Conservation (phyloP, 2,329 filamentous ascomycete genomes). For the Aspergillus quadricinctus region DNA sequence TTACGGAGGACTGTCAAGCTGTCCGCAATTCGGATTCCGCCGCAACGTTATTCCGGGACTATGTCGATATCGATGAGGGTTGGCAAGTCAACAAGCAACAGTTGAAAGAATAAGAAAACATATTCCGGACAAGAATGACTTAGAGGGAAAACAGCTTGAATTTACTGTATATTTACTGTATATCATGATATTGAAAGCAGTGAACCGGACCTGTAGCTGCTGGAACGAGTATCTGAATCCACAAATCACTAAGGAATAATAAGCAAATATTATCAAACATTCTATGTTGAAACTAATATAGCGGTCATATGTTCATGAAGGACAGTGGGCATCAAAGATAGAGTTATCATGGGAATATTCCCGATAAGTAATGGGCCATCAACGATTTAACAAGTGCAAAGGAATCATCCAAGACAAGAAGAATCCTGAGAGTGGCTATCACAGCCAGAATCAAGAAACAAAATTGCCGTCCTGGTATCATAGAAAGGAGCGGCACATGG, state of each 20-base stretch:
- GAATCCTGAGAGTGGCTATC: background rate
- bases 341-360: background rate
- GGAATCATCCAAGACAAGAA: background rate
- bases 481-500: background rate
- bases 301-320: background rate
- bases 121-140: background rate
- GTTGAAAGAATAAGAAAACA: constrained; percentile 1
- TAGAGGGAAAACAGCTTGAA: background rate
- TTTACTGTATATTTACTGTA: background rate
- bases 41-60: constrained; percentile 21
- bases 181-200: background rate
- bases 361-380: background rate
- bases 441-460: background rate
- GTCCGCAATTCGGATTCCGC: constrained; percentile 20
- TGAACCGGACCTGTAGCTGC: background rate
- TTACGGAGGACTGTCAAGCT: constrained; percentile 20
- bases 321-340: background rate
- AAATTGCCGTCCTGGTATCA: background rate
- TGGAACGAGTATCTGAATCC: background rate
- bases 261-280: background rate
- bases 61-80: background rate
- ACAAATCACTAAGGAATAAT: background rate
- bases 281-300: background rate
- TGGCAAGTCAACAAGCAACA: background rate
- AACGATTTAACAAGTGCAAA: background rate